Evolutionary conservation across 2,329 filamentous ascomycete genomes (phyloP).

Genomic region (Lasiodiplodia citricola): DNA sequence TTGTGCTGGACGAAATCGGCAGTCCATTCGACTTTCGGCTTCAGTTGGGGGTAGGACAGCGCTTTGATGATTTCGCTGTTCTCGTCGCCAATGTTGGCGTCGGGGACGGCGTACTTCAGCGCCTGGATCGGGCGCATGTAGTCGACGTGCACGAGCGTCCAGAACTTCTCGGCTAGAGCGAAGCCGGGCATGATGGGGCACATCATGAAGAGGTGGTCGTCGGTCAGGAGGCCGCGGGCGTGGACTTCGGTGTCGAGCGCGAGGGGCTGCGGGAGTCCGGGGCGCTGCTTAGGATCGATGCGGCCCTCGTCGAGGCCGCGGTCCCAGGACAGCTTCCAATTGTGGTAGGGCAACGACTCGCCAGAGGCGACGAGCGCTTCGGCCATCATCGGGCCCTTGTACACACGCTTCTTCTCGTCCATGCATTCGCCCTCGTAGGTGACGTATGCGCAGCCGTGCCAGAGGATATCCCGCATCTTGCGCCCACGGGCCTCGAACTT

Average conservation of each 20-base stretch:
- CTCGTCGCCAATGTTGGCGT: slow-evolving; percentile 17
- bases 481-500: not conserved
- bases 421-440: slow-evolving; percentile 9
- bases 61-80: slow-evolving; percentile 20
- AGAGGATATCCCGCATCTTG: slow-evolving; percentile 5
- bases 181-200: slow-evolving; percentile 16
- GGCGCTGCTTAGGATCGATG: not conserved
- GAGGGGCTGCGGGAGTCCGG: not conserved
- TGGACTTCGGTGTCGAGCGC: not conserved
- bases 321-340: slow-evolving; percentile 10
- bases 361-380: not conserved
- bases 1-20: slow-evolving; percentile 24
- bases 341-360: not conserved
- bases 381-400: slow-evolving; percentile 7
- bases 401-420: not conserved
- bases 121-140: not conserved
- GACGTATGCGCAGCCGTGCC: slow-evolving; percentile 7
- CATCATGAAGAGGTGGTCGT: slow-evolving; percentile 16
- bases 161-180: slow-evolving; percentile 5
- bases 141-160: slow-evolving; percentile 19
- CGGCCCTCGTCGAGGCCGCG: not conserved
- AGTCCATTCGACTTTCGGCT: not conserved
- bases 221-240: not conserved
- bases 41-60: slow-evolving; percentile 9
- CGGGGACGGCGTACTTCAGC: not conserved